Percentiles rank a stretch among this genome's conserved stretches.
Evolutionary conservation across 1,284 basidiomycete species (phyloP).

Genomic region (Heterobasidion irregulare): DNA sequence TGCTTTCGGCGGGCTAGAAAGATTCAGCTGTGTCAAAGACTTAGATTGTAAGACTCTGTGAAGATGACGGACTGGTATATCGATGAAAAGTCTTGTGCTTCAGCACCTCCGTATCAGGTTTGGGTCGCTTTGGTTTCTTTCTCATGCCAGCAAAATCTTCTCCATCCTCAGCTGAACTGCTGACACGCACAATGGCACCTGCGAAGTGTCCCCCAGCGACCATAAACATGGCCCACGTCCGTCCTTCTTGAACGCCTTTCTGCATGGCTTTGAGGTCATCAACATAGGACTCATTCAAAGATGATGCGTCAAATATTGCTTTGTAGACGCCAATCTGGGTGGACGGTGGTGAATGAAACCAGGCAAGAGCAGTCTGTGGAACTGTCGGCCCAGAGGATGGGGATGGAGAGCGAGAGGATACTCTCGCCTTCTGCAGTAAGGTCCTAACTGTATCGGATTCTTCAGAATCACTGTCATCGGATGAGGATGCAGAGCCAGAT

Average conservation of each 20-base stretch:
- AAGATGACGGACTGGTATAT: conserved; percentile 76
- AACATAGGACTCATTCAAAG: conserved; percentile 37
- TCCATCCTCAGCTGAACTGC: conserved; percentile 38
- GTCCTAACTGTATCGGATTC: conserved; percentile 61
- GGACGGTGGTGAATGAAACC: conserved; percentile 81
- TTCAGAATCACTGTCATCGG: conserved; percentile 42
- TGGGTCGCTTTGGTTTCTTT: conserved; percentile 52
- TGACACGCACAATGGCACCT: conserved; percentile 77
- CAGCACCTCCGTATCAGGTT: conserved; percentile 71
- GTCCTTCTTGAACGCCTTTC: conserved; percentile 40
- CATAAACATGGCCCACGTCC: conserved; percentile 93
- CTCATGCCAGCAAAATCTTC: conserved; percentile 31
- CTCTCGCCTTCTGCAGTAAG: conserved; percentile 58
- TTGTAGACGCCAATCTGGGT: conserved; percentile 91
- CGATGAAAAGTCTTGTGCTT: conserved; percentile 97
- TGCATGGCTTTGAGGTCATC: conserved; percentile 65
- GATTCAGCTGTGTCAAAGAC: not conserved
- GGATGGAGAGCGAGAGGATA: conserved; percentile 36
- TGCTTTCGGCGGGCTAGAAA: conserved; percentile 89
- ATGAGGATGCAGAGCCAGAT: conserved; percentile 79
- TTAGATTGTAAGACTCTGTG: not conserved
- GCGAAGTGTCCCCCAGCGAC: conserved; percentile 97
- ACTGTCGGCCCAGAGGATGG: conserved; percentile 31
- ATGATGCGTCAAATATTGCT: conserved; percentile 53
- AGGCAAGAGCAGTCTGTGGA: conserved; percentile 73